Percentiles rank a stretch among this genome's conserved stretches.
Conservation (phyloP, 345 rosid species). For the Arabis alpina region DNA sequence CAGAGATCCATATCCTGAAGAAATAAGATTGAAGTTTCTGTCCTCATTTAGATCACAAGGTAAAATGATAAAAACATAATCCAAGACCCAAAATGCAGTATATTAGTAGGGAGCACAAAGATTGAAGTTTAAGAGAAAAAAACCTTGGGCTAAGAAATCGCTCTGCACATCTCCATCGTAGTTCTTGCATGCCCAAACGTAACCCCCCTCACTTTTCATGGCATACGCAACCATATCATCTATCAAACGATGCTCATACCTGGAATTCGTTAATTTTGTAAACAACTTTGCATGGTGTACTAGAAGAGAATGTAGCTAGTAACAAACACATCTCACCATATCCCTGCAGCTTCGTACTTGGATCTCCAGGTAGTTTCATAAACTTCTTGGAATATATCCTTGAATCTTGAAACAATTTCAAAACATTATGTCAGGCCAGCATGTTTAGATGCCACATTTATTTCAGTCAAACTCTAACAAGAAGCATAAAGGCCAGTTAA, state of each 20-base stretch:
- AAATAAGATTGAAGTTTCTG: neutral
- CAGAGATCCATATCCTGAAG: conserved; percentile 91
- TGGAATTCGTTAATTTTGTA: conserved; percentile 38
- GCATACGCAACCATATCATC: conserved; percentile 99
- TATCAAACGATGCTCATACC: conserved; percentile 97
- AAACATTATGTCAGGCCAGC: conserved; percentile 18
- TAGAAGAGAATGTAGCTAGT: conserved; percentile 24
- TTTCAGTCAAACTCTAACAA: neutral
- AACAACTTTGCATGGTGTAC: conserved; percentile 21
- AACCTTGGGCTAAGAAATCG: conserved; percentile 98
- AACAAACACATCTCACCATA: conserved; percentile 61
- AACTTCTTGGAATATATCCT: conserved; percentile 93
- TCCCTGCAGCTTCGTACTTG: conserved; percentile 83
- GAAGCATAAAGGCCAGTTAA: conserved; percentile 18
- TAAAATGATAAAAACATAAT: conserved; percentile 33
- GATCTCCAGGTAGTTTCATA: conserved; percentile 80
- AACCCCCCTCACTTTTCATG: conserved; percentile 89
- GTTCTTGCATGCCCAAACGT: conserved; percentile 98
- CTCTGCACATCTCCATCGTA: conserved; percentile 99
- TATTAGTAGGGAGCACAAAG: neutral
- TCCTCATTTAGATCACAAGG: conserved; percentile 8
- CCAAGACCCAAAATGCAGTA: conserved; percentile 62
- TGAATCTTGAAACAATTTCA: conserved; percentile 63
- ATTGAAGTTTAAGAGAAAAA: neutral
- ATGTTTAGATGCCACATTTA: neutral